phyloP scores from a whole-genome alignment of 305 asterid genomes.

The Solanum hybrid region DNA sequence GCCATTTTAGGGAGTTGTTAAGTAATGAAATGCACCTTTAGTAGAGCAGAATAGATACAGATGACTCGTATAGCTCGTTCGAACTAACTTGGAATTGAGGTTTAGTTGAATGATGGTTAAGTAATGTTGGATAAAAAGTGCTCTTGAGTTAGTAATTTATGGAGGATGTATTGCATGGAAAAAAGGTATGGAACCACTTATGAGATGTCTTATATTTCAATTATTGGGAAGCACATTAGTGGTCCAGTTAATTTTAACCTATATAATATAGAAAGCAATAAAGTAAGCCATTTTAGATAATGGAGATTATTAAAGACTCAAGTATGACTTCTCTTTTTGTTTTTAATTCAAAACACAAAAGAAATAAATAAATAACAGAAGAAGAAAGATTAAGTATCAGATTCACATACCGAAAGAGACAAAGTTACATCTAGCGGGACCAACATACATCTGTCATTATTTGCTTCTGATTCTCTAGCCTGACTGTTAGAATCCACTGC shows the following conservation, averaged over 20 bases:
- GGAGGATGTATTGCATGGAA: neutral
- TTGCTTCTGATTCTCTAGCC: slow-evolving; percentile 26
- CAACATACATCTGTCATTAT: slow-evolving; percentile 35
- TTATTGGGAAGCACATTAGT: neutral
- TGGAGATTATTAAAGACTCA: neutral
- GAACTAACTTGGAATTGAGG: neutral
- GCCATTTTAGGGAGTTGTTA: neutral
- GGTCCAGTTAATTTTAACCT: neutral
- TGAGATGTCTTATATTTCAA: neutral
- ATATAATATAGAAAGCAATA: neutral
- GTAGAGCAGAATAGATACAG: neutral
- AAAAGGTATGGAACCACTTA: neutral
- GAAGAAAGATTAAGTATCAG: neutral
- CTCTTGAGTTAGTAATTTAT: neutral
- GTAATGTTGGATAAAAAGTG: neutral
- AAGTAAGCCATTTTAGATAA: neutral
- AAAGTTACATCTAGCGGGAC: slow-evolving; percentile 59
- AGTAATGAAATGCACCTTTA: neutral
- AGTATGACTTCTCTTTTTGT: neutral
- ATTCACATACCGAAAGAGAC: slow-evolving; percentile 65
- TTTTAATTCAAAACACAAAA: neutral
- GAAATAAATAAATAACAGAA: neutral
- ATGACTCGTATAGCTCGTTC: neutral
- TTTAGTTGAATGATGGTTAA: neutral
- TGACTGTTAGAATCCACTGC: slow-evolving; percentile 20